Evolutionary conservation across 176 grass and related monocot genomes (phyloP).

Genomic region (Puccinellia tenuiflora): DNA sequence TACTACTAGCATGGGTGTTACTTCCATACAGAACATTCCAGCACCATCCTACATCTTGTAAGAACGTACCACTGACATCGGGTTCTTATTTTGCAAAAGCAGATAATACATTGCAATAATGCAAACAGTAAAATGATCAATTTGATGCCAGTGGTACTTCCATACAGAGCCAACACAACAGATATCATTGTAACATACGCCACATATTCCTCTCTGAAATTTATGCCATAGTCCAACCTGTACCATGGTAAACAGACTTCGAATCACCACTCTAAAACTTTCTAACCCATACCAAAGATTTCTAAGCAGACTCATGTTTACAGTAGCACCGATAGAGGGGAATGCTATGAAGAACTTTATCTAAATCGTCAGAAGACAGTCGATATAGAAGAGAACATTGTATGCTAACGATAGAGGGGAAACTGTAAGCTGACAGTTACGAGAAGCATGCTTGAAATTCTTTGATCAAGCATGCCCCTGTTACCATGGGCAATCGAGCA

Average conservation of each 20-base stretch:
- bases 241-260: not conserved
- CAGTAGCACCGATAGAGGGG: not conserved
- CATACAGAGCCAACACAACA: not conserved
- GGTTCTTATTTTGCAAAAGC: not conserved
- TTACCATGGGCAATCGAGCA: slow-evolving; percentile 11
- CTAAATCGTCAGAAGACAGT: not conserved
- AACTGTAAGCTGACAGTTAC: slow-evolving; percentile 21
- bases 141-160: not conserved
- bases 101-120: not conserved
- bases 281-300: slow-evolving; percentile 22
- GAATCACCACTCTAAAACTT: not conserved
- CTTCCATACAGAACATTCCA: not conserved
- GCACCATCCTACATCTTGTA: not conserved
- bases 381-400: not conserved
- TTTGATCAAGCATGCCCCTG: slow-evolving; percentile 26
- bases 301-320: slow-evolving; percentile 39
- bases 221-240: not conserved
- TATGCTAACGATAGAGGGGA: slow-evolving; percentile 5
- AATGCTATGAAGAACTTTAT: slow-evolving; percentile 8
- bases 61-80: slow-evolving; percentile 1
- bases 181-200: not conserved
- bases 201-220: not conserved
- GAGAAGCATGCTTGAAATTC: slow-evolving; percentile 20
- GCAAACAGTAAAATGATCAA: not conserved
- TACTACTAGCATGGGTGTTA: not conserved